A percentile compares a stretch with the other conserved stretches of the same genome.
Conservation (phyloP, 495 filamentous ascomycete species). For the Xylaria nigripes region DNA sequence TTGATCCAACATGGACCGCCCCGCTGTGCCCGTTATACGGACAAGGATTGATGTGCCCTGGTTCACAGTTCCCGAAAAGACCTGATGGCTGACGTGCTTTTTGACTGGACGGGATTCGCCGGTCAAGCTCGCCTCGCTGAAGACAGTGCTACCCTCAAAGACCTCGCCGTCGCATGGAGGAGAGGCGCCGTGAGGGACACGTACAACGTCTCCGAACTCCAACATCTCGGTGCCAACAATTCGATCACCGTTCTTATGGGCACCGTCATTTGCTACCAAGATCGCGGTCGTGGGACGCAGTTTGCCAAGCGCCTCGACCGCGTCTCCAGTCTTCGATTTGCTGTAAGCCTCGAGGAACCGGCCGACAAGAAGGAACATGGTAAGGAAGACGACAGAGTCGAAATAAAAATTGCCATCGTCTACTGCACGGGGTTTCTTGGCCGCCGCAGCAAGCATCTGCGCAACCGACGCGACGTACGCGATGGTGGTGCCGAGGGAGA, state of each 20-base stretch:
- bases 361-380: slow-evolving; percentile 76
- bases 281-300: slow-evolving; percentile 74
- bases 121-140: slow-evolving; percentile 86
- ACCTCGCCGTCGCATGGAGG: slow-evolving; percentile 79
- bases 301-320: slow-evolving; percentile 69
- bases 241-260: slow-evolving; percentile 25
- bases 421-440: slow-evolving; percentile 23
- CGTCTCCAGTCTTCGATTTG: slow-evolving; percentile 86
- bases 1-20: slow-evolving; percentile 83
- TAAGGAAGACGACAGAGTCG: slow-evolving; percentile 89
- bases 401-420: slow-evolving; percentile 67
- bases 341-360: slow-evolving; percentile 83
- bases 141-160: slow-evolving; percentile 54
- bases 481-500: slow-evolving; percentile 80
- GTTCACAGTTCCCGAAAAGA: slow-evolving; percentile 86
- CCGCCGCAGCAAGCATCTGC: slow-evolving; percentile 64
- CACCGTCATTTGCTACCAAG: slow-evolving; percentile 44
- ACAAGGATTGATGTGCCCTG: slow-evolving; percentile 62
- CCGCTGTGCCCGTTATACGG: slow-evolving; percentile 58
- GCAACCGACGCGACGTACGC: slow-evolving; percentile 82
- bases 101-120: slow-evolving; percentile 74
- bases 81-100: slow-evolving; percentile 61
- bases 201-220: slow-evolving; percentile 74
- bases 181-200: slow-evolving; percentile 68
- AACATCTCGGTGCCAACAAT: slow-evolving; percentile 62